Evolutionary conservation across 768 basidiomycete genomes (phyloP), one percentile per base, ranked within the genome.

Genomic region (Rhizopogon vinicolor): DNA sequence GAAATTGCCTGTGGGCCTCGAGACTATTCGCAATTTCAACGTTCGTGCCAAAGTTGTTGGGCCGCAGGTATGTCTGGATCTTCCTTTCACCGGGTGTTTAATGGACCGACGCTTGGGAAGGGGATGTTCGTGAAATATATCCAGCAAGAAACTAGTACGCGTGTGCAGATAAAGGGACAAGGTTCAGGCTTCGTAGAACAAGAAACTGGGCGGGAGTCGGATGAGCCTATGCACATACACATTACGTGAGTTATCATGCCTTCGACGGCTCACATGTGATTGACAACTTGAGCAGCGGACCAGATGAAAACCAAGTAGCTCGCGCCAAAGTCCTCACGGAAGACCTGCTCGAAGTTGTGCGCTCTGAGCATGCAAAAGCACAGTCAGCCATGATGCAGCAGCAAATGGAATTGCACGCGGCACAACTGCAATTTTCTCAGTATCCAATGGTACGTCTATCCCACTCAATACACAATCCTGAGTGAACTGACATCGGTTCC

Each of bases 91-190:
- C 3, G 8, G 16, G 2, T 35, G 10, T 25, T 37, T 6, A 16
- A 37, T 12, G n/a, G 22, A 16, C 51, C 42, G 57, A 25, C 7
- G 33, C 37, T 25, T 5, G 39, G 9, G 50, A 68, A 92, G 90
- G 95, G 95, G 60, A 86, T 93, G 60, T 99, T 98, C 65, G 96
- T 99, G 61, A 99, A 99, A 73, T 94, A 94, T 68, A 98, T 98
- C 49, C 96, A 99, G 71, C 83, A 88, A 63, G 96, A 99, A 72
- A 99, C 96, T 0, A 87, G 87, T 29, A 96, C 95, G 6, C 83
- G 96, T 57, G 96, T 99, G 8, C 96, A 99, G 69, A 97, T 99
- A 63, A 98, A 98, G 71, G 96, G 96, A 18, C 63, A 85, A 13
- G 96, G 96, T 5, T 95, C 93, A 25, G 96, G 96, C 1, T 99